These are phyloP conservation scores for Hypoxylon lienhwacheense DNA, from an alignment of 495 filamentous ascomycete genomes.

Conservation along the genomic window DNA sequence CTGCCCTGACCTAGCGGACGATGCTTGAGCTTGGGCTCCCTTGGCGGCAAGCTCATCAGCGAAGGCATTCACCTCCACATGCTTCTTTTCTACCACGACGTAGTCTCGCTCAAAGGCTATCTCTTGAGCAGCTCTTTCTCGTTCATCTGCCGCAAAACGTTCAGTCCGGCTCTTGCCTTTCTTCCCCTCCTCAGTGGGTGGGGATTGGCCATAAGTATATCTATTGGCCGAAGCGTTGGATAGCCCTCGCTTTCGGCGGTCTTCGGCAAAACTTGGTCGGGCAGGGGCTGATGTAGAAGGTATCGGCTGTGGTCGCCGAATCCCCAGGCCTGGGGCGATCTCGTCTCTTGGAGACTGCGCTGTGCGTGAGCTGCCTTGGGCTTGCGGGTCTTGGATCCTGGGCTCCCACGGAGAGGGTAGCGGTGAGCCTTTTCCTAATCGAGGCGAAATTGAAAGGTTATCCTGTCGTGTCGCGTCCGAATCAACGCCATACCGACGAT, in stretches of 20 bases:
- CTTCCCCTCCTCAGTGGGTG: constrained; percentile 14
- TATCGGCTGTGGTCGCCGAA: constrained; percentile 43
- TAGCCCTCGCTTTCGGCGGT: constrained; percentile 38
- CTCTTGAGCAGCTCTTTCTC: constrained; percentile 79
- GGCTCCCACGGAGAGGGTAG: constrained; percentile 44
- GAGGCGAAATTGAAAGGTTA: constrained; percentile 34
- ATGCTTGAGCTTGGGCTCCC: constrained; percentile 58
- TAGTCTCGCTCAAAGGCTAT: constrained; percentile 91
- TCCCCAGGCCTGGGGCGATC: constrained; percentile 48
- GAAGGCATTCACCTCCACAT: constrained; percentile 94
- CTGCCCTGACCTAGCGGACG: constrained; percentile 50
- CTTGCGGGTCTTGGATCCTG: constrained; percentile 22
- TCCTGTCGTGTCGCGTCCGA: constrained; percentile 38
- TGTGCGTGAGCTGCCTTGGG: constrained; percentile 19
- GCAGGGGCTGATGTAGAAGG: constrained; percentile 47
- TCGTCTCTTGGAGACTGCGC: constrained; percentile 45
- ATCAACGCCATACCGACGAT: constrained; percentile 38
- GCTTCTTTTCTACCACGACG: constrained; percentile 91
- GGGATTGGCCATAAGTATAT: constrained; percentile 24
- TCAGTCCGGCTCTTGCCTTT: constrained; percentile 36
- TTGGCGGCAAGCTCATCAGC: constrained; percentile 90
- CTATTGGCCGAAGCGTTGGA: constrained; percentile 43
- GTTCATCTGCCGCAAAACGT: constrained; percentile 56
- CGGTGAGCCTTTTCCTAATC: constrained; percentile 46
- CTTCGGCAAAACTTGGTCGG: constrained; percentile 38